phyloP scores from a whole-genome alignment of 257 asterid species.

The Penstemon barbatus region DNA sequence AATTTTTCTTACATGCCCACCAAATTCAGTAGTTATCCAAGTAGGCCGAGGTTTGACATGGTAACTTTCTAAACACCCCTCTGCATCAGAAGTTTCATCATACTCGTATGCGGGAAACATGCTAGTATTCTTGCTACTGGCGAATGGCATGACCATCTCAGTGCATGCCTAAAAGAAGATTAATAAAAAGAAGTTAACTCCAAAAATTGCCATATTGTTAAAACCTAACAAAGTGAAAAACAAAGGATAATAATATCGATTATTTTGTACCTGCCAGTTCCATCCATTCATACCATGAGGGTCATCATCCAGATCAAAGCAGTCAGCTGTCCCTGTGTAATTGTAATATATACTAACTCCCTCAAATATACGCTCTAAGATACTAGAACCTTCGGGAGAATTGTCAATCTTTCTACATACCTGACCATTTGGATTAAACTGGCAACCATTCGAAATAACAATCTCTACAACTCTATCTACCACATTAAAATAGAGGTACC shows the following conservation, averaged over 20 bases:
- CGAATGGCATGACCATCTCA: conserved; percentile 89
- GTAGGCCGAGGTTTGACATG: conserved; percentile 80
- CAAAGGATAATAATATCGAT: conserved; percentile 5
- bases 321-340: conserved; percentile 63
- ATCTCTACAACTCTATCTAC: not conserved
- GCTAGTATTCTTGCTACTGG: conserved; percentile 58
- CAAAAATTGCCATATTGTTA: not conserved
- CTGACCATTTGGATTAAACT: conserved; percentile 39
- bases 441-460: conserved; percentile 19
- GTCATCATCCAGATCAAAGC: conserved; percentile 80
- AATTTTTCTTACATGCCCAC: conserved; percentile 68
- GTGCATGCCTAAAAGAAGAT: conserved; percentile 69
- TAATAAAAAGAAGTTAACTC: conserved; percentile 14
- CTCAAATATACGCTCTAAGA: conserved; percentile 66
- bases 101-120: conserved; percentile 73
- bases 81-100: conserved; percentile 48
- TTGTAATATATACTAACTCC: conserved; percentile 86
- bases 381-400: conserved; percentile 52
- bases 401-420: conserved; percentile 76
- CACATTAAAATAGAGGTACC: not conserved
- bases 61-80: conserved; percentile 58
- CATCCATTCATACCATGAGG: conserved; percentile 95
- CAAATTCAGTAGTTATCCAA: conserved; percentile 89
- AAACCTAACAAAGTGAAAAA: not conserved
- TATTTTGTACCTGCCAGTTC: conserved; percentile 81